Base-by-base conservation (phyloP, 352 stramenopile species). In the Chrysophaeum taylorii region DNA sequence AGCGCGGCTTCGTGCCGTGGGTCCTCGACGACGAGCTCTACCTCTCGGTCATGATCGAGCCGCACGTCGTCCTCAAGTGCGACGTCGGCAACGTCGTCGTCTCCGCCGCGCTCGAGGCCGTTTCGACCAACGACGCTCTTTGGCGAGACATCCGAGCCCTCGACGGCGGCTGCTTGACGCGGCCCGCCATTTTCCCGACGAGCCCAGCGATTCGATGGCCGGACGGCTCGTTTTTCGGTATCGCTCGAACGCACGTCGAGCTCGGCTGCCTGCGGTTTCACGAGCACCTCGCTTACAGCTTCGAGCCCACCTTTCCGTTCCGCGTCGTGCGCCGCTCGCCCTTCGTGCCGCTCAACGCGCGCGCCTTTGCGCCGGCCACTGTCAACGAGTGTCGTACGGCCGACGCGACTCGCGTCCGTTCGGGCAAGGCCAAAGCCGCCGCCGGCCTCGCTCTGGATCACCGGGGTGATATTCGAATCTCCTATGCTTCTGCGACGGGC, bases 91-190 rank as follows among this genome's bases (percentile, higher is more conserved):
- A 2, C 27, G 18, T 7, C 57, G n/a, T 66, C 57, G 57, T 36
- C 31, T 31, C 31, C 1, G 57, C 57, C 18, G 18, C 7, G 33
- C 33, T 2, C 36, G 57, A 27, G 12, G 31, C 57, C 31, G 33
- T 66, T 36, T 5, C 31, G 33, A 45, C 35, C 9, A 43, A 15
- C 31, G 57, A 66, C 57, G 1, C 23, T 2, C 57, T 66, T 36
- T 66, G 31, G 31, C 14, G 14, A 9, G 57, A 66, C 57, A 5
- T 45, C 5, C 31, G 57, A 2, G 14, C 14, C 33, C 57, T 66
- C 57, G 57, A 66, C 57, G 57, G 57, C 57, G 57, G 57, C 35
- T 63, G 52, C 52, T 33, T 5, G 7, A 63, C 52, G 52, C 52
- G 57, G 9, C 57, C 57, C 33, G 33, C 57, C 12, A 9, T 66